Evolutionary conservation across 148 eudicot genomes (phyloP), one percentile per base, ranked within the genome.

Genomic region (Vaccinium myrtillus): DNA sequence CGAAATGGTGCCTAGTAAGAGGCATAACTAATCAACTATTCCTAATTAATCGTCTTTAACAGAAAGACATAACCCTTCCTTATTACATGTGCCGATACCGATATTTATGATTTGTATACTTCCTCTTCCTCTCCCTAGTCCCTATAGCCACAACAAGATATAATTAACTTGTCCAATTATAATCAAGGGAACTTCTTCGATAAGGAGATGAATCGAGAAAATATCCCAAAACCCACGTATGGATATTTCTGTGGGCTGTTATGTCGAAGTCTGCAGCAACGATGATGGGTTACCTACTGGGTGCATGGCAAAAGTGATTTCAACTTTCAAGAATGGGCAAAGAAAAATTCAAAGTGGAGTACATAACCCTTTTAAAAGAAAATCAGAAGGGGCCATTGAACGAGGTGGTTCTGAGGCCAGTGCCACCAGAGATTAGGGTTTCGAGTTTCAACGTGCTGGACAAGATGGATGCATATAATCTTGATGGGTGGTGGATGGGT

Each of bases 401-500:
- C 63, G 88, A 86, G 53, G 77, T 14, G 23, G 85, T 83, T n/a
- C 14, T 86, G 39, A 70, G 88, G 71, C 88, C 83, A 2, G 18
- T 71, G 10, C 88, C 88, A 8, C 85, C 84, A 2, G 14, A 70
- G 12, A 73, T 86, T 56, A 25, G 65, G 46, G 85, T 83, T 48
- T 50, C 75, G 19, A 80, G 63, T 4, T 86, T 86, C 56, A 63
- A 79, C 25, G 83, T 86, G 73, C 30, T 78, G 14, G 88, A 83
- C 50, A 83, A 83, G 61, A 83, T 86, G 5, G 88, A 86, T 43
- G 88, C 61, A 2, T 86, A 83, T 25, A 85, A 79, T 49, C 48
- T 55, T 12, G 88, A 86, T 0, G 88, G 82, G 51, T 86, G 88
- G 88, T 83, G 88, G 88, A 75, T 53, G 5, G 88, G 85, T 2